Evolutionary conservation across 2,329 filamentous ascomycete species (phyloP).

Genomic region (Phyllosticta ampelicida): DNA sequence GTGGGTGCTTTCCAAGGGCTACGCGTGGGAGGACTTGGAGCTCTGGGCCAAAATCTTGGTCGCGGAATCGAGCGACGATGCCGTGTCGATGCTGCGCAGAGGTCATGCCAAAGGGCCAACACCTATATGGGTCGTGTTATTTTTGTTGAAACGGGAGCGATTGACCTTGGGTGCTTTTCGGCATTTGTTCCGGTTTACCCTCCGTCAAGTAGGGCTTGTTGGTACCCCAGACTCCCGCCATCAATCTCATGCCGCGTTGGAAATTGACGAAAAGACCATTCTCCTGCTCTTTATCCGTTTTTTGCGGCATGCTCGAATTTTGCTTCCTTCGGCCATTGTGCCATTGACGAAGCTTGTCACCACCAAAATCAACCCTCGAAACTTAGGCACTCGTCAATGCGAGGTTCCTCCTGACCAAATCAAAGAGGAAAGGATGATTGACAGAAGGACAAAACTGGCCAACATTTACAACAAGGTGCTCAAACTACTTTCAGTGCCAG

Average conservation of each 20-base stretch:
- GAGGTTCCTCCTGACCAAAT: not conserved
- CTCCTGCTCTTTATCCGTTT: constrained; percentile 36
- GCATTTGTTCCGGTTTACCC: constrained; percentile 24
- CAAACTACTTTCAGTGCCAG: constrained; percentile 37
- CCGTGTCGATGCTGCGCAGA: not conserved
- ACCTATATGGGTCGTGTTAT: constrained; percentile 38
- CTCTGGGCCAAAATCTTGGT: constrained; percentile 3
- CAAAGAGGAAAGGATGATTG: not conserved
- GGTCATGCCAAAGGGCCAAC: constrained; percentile 13
- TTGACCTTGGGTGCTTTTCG: constrained; percentile 33
- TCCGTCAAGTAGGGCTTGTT: not conserved
- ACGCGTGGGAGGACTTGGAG: not conserved
- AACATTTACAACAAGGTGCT: constrained; percentile 41
- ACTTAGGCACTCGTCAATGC: not conserved
- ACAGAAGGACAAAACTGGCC: constrained; percentile 16
- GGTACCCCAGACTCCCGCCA: not conserved
- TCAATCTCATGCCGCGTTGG: not conserved
- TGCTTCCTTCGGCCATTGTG: constrained; percentile 38
- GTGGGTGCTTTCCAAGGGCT: not conserved
- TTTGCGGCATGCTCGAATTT: constrained; percentile 39
- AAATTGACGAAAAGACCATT: constrained; percentile 14
- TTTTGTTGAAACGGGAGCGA: constrained; percentile 35
- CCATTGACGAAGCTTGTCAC: constrained; percentile 32
- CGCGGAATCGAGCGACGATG: not conserved
- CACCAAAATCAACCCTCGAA: constrained; percentile 17